Evolutionary conservation across 169 alveolate genomes (phyloP).

Genomic region (Ichthyophthirius multifiliis): DNA sequence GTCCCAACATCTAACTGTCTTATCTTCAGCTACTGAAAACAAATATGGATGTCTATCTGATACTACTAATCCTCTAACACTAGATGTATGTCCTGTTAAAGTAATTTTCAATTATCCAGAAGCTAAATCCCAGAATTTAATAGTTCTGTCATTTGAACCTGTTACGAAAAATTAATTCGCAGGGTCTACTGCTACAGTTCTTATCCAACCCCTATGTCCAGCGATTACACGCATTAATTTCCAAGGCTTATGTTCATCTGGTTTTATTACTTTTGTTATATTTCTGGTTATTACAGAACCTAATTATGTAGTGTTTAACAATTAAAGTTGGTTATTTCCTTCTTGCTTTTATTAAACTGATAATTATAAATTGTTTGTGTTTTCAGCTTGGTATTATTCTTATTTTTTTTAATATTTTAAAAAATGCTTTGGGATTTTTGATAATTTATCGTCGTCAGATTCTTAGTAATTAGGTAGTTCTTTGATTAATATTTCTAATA

Average conservation of each 20-base stretch:
- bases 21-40: slow-evolving; percentile 98
- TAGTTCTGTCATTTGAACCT: slow-evolving; percentile 96
- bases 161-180: slow-evolving; percentile 96
- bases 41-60: slow-evolving; percentile 96
- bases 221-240: slow-evolving; percentile 94
- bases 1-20: slow-evolving; percentile 98
- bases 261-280: slow-evolving; percentile 51
- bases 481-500: too few relatives aligned
- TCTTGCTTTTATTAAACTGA: slow-evolving; percentile 1
- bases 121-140: slow-evolving; percentile 98
- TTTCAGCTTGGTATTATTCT: background rate
- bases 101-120: slow-evolving; percentile 95
- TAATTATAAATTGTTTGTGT: background rate
- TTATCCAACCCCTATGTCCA: slow-evolving; percentile 99
- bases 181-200: slow-evolving; percentile 95
- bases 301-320: background rate
- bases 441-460: too few relatives aligned
- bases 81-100: slow-evolving; percentile 96
- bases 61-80: slow-evolving; percentile 92
- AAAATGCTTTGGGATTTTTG: too few relatives aligned
- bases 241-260: slow-evolving; percentile 97
- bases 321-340: slow-evolving; percentile 2
- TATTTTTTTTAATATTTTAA: background rate
- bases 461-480: too few relatives aligned
- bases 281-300: slow-evolving; percentile 50